Evolutionary conservation across 2,329 filamentous ascomycete genomes (phyloP), one percentile per base, ranked within the genome.

Genomic region (Incumbomyces lentus): DNA sequence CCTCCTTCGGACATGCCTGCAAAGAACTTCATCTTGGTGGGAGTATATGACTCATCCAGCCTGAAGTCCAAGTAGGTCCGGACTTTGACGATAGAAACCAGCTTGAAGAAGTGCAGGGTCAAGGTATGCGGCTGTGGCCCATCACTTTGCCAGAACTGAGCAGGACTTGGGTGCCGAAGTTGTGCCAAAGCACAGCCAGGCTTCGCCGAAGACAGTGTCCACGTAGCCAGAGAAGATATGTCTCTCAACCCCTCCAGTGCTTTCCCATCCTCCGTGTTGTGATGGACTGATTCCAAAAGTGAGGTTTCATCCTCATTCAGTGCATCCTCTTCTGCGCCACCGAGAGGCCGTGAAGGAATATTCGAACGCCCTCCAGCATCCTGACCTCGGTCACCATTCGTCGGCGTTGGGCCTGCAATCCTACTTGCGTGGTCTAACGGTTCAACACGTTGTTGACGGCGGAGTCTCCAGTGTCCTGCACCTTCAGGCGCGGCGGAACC

Each of bases 41-140:
- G 92, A 2, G 92, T 98, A 64, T 98, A 98, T 36, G 85, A 92
- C 67, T 98, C 92, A 64, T 98, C 92, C 45, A 86, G 79, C 52
- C 83, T 81, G 64, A 94, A 95, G 67, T 98, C 89, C 37, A 98
- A 81, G 56, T 84, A 66, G 41, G 75, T 53, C 57, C 72, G 50
- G 63, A 77, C 58, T 55, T 72, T 60, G 54, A 76, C 54, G 62
- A 79, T 53, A 47, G 71, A 56, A 55, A 74, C 59, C 52, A 75
- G 55, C 65, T 78, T 67, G 60, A 76, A 59, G 74, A 84, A 70
- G 70, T 82, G 78, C 2, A 81, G 70, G 47, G 75, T 80, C 11
- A 82, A 66, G 7, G 73, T 74, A 57, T 82, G 78, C 2, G 78
- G 78, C 51, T 82, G 78, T 0, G 78, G 78, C 2, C 78, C 78